These are phyloP conservation scores for Ophiostoma pallidulum DNA, from an alignment of 2,329 filamentous ascomycete species.

Conservation along the genomic window DNA sequence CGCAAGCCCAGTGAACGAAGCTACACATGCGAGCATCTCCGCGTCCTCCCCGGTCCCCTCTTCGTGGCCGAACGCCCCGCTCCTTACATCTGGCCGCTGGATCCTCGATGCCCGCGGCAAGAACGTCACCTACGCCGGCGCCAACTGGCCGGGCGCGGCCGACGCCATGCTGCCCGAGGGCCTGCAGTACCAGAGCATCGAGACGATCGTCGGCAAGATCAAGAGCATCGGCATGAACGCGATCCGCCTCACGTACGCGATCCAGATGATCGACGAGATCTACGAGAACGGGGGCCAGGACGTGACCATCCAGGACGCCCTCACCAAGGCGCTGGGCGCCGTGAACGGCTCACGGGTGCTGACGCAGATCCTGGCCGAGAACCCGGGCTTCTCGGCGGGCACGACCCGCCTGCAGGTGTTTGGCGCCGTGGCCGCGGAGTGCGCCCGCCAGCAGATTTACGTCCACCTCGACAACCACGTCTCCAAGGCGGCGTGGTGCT, in stretches of 20 bases:
- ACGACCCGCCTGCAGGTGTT: constrained; percentile 50
- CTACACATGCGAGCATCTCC: too few species aligned
- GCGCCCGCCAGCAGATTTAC: constrained; percentile 44
- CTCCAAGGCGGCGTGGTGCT: constrained; percentile 50
- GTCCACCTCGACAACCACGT: constrained; percentile 55
- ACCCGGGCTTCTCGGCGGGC: constrained; percentile 43
- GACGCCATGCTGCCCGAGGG: constrained; percentile 59
- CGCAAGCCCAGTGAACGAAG: too few species aligned
- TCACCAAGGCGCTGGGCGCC: constrained; percentile 35
- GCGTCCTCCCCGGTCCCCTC: too few species aligned
- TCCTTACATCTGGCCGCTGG: constrained; percentile 31
- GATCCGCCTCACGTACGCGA: constrained; percentile 53
- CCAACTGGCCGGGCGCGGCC: constrained; percentile 53
- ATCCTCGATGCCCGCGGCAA: constrained; percentile 34
- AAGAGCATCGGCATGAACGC: constrained; percentile 54
- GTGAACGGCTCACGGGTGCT: constrained; percentile 44
- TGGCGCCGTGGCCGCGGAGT: constrained; percentile 52
- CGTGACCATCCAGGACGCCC: constrained; percentile 28
- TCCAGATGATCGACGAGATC: constrained; percentile 54
- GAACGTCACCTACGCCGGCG: constrained; percentile 42
- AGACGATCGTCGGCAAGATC: constrained; percentile 43
- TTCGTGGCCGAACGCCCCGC: constrained; percentile 35
- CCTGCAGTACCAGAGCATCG: constrained; percentile 50
- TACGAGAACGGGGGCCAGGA: constrained; percentile 39
- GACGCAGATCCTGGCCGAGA: constrained; percentile 43